These are phyloP conservation scores for Eucalyptus polybractea DNA, from an alignment of 345 rosid species.

Conservation along the genomic window DNA sequence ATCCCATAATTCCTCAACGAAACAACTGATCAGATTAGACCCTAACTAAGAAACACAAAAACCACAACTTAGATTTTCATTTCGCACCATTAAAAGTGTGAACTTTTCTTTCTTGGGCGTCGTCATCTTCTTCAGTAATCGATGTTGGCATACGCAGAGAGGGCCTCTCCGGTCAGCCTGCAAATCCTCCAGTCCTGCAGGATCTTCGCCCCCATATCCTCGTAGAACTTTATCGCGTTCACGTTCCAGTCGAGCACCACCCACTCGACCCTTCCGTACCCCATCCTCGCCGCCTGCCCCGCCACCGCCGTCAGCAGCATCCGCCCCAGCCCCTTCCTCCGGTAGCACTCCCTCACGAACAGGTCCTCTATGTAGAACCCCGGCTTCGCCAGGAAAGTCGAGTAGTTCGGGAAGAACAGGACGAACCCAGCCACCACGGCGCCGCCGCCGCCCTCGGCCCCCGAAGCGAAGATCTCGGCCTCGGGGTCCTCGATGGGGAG, in stretches of 20 bases:
- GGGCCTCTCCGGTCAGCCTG: slow-evolving; percentile 78
- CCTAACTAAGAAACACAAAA: not conserved
- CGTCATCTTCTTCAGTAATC: not conserved
- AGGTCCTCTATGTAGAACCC: slow-evolving; percentile 83
- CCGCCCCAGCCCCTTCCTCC: slow-evolving; percentile 73
- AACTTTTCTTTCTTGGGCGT: not conserved
- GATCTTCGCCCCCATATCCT: slow-evolving; percentile 79
- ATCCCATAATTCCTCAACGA: not conserved
- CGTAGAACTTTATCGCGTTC: slow-evolving; percentile 72
- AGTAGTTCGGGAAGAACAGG: slow-evolving; percentile 71
- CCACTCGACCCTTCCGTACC: slow-evolving; percentile 87
- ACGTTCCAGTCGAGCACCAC: slow-evolving; percentile 86
- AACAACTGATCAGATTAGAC: not conserved
- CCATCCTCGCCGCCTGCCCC: slow-evolving; percentile 76
- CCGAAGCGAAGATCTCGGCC: slow-evolving; percentile 20
- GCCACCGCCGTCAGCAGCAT: slow-evolving; percentile 79
- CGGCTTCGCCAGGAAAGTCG: slow-evolving; percentile 54
- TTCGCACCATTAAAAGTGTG: not conserved
- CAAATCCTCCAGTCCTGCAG: slow-evolving; percentile 75
- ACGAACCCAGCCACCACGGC: slow-evolving; percentile 70
- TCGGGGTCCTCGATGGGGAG: slow-evolving; percentile 49
- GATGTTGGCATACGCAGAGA: slow-evolving; percentile 41
- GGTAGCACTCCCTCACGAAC: slow-evolving; percentile 67
- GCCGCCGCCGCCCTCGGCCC: slow-evolving; percentile 2
- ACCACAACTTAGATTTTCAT: not conserved